Evolutionary conservation across 108 stramenopile genomes (phyloP), one percentile per base, ranked within the genome.

Genomic region (Aurantiochytrium sp.): DNA sequence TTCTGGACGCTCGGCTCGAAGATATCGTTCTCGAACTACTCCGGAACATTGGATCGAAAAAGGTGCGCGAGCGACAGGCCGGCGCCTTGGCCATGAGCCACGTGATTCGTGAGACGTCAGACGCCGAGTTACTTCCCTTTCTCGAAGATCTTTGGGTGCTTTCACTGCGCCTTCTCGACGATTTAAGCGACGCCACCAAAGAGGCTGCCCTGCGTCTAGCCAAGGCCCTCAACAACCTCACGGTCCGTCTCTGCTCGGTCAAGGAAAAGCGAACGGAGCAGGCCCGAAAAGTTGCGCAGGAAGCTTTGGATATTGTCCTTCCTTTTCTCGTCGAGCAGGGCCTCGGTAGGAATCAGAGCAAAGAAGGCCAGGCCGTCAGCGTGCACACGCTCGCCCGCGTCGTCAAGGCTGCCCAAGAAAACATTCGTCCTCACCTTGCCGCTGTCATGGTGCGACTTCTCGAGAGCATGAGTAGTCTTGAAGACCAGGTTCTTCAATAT

Each of bases 321-420:
- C 76, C 76, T 6, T 83, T 53, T 53, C 51, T 83, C n/a, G 49
- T 83, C 12, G 76, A 83, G 76, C 45, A 83, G 51, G 76, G 76
- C 12, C 76, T 83, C 18, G 76, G 49, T 2, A 14, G 64, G 1
- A 53, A 83, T 23, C 76, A 83, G 28, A 83, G 76, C 76, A 83
- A 83, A 45, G 76, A 83, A 45, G 76, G 76, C 45, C 76, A 83
- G 28, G 76, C 76, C 23, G 51, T 83, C 18, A 53, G 49, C 25
- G 51, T 83, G 49, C 76, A 83, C 51, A 83, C 76, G 51, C 76
- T 83, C 28, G 76, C 76, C n/a, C 76, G 76, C 51, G 76, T 83
- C 10, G 76, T 83, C n/a, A 83, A 83, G 76, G 76, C 51, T 35
- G 45, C 49, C 51, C n/a, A 83, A 3, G 76, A 47, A 1, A 83